Base-by-base conservation (phyloP, 805 yeast genomes). In the Starmerella etchellsii region DNA sequence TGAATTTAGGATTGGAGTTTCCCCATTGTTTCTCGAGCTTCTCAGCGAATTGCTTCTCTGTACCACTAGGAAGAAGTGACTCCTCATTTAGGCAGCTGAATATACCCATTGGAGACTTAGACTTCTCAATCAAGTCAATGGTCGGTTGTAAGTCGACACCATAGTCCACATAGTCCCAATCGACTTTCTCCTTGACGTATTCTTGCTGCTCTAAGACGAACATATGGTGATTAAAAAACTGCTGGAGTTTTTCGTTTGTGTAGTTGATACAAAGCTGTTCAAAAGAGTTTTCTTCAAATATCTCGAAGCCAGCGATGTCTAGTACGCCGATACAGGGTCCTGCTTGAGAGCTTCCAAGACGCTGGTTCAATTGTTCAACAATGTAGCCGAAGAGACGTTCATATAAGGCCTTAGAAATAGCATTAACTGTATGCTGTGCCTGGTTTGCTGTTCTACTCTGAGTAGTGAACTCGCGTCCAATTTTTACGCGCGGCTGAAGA, bases 271-370 rank as follows among this genome's bases (percentile, higher is more conserved):
- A 91, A 47, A 91, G 70, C 63, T 91, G 98, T 60, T 91, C 98
- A 59, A 91, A 91, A 2, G 95, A 83, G 65, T 91, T 91, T 51
- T 79, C 82, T 43, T 88, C 94, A 56, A 91, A 91, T 54, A 91
- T 91, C 61, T 91, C 98, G 63, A 91, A 91, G 2, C 98, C 98
- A 50, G 94, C 94, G 50, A 91, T 91, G 71, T 91, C 98, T 56
- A 91, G 67, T 44, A 91, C 94, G 50, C 98, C 98, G 54, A 91
- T 82, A 15, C 58, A 49, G 13, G 58, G 51, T 19, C 64, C 60
- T 10, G 25, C 7, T 7, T 10, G 10, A 3, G 67, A 60, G 40
- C 58, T 54, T 8, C 41, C 44, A 10, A 91, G 69, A 38, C 74
- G 79, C 3, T 66, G 66, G 57, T 91, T 93, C 52, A 91, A 81